A percentile compares a stretch with the other conserved stretches of the same genome.
Conservation (phyloP, 805 yeast genomes). For the Nakazawaea sp. region DNA sequence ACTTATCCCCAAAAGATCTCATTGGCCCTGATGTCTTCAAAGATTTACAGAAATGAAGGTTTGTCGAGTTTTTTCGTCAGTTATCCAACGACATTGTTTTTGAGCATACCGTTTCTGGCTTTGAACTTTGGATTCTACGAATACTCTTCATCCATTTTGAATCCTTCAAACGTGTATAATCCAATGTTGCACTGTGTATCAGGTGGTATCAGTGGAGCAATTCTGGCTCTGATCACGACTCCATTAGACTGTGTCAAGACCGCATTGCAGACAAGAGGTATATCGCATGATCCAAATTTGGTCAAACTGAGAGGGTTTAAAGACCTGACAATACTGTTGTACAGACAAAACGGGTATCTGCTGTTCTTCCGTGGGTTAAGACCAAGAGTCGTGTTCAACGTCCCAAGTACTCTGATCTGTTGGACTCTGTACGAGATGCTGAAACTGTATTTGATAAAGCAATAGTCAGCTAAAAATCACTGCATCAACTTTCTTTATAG, state of each 20-base stretch:
- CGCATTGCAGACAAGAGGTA: constrained; percentile 75
- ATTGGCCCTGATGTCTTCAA: constrained; percentile 13
- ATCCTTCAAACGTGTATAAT: constrained; percentile 74
- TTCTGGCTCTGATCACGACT: constrained; percentile 91
- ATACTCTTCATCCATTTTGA: constrained; percentile 66
- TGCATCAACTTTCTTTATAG: not conserved
- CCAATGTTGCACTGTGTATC: constrained; percentile 88
- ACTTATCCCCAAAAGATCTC: constrained; percentile 13
- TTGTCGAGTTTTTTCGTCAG: constrained; percentile 80
- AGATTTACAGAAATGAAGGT: constrained; percentile 59
- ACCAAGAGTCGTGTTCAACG: constrained; percentile 87
- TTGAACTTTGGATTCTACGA: constrained; percentile 92
- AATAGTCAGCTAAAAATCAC: not conserved
- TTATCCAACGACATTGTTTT: constrained; percentile 87
- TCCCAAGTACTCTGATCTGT: constrained; percentile 93
- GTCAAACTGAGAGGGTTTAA: constrained; percentile 57
- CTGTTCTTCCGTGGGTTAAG: constrained; percentile 83
- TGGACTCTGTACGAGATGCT: constrained; percentile 99
- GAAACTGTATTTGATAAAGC: constrained; percentile 50
- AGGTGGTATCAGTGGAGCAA: constrained; percentile 92
- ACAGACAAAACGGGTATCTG: constrained; percentile 45
- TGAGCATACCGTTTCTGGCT: constrained; percentile 94
- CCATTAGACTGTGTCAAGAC: constrained; percentile 95
- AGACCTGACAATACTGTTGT: constrained; percentile 67
- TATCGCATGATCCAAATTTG: constrained; percentile 38